Base-by-base conservation (phyloP, 257 asterid genomes). In the Striga asiatica region DNA sequence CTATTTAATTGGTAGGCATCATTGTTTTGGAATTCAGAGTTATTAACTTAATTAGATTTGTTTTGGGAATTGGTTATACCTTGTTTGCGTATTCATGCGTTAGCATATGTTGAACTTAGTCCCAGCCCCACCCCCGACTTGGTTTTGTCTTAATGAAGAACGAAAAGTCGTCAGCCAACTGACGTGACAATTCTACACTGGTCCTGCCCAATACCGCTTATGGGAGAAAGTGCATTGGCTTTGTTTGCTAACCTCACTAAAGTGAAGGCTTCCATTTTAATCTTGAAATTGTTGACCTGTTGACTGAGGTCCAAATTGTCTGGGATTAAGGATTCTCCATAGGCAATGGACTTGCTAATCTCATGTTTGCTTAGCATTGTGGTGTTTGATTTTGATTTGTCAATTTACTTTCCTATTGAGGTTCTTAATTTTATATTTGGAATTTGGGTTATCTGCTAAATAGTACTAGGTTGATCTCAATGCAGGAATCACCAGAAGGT, bases 401-500 rank as follows among this genome's bases (percentile, higher is more conserved):
- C 14, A 22, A 25, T 49, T 32, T 22, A 18, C 20, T 54, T 38
- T 28, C 51, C 28, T 16, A 52, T 3, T 27, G 9, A 23, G 49
- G 54, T 49, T 48, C 39, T 23, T 8, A 51, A 14, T 54, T 28
- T 27, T 16, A 32, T 48, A 12, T 41, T 46, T 42, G 38, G 54
- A 54, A 37, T 6, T 49, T 38, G 37, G 43, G 13, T 48, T 46
- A 37, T 27, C 37, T 43, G 48, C 50, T 65, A 28, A 56, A 23
- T 28, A 54, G 20, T 8, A 28, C 34, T 52, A 29, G 20, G 49
- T 52, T 72, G 61, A 62, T 17, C 56, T 17, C 39, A 48, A 21
- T 29, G 38, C 71, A 91, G 96, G 98, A 84, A 65, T 91, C 97
- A 64, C 95, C 95, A 67, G 97, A 91, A 70, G 98, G 98, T 42